phyloP scores from a whole-genome alignment of 768 basidiomycete genomes.

The Termitomyces sp. region DNA sequence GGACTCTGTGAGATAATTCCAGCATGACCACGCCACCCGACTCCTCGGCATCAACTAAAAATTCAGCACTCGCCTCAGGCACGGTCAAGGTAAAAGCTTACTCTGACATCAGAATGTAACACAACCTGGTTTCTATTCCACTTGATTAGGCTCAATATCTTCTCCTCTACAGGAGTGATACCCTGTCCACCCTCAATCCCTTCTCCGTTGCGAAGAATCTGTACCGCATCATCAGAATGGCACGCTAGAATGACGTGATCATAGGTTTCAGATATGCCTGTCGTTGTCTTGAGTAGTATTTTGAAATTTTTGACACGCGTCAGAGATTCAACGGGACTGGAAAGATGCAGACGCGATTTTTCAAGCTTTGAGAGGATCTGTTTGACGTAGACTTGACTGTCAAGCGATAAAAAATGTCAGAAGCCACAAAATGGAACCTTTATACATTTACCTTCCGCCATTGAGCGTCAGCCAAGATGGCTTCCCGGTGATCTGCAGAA shows the following conservation, averaged over 20 bases:
- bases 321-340: conserved; percentile 46
- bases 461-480: conserved; percentile 69
- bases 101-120: conserved; percentile 57
- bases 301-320: conserved; percentile 13
- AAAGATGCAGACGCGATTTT: conserved; percentile 47
- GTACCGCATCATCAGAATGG: conserved; percentile 61
- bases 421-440: not conserved
- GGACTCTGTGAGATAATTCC: conserved; percentile 70
- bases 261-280: conserved; percentile 40
- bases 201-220: conserved; percentile 43
- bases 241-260: conserved; percentile 73
- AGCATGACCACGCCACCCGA: conserved; percentile 64
- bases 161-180: conserved; percentile 44
- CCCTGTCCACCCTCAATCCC: conserved; percentile 17
- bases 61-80: not conserved
- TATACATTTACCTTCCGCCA: conserved; percentile 77
- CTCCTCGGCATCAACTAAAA: conserved; percentile 61
- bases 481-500: conserved; percentile 65
- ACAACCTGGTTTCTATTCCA: conserved; percentile 69
- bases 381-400: conserved; percentile 61
- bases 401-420: not conserved
- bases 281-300: conserved; percentile 41
- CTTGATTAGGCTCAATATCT: conserved; percentile 49
- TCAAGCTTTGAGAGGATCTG: conserved; percentile 53
- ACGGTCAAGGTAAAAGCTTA: conserved; percentile 23